Evolutionary conservation across 768 basidiomycete species (phyloP), one percentile per base, ranked within the genome.

Genomic region (Kwoniella dejecticola): DNA sequence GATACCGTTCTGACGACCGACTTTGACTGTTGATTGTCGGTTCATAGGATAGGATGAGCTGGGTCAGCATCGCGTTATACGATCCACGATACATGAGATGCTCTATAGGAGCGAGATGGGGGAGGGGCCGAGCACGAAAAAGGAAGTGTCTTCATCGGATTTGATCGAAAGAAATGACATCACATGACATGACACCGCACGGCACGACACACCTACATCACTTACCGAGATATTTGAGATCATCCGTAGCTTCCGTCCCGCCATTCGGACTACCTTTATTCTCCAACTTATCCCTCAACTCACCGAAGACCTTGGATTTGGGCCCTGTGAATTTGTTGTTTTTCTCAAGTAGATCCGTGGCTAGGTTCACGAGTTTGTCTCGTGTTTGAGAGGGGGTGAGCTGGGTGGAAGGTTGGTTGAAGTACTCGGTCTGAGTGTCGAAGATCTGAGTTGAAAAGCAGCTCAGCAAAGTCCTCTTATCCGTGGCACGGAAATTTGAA

Each of bases 151-250:
- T n/a, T n/a, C n/a, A n/a, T n/a, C n/a, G n/a, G n/a, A n/a, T n/a
- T n/a, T n/a, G n/a, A n/a, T n/a, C n/a, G n/a, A n/a, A n/a, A n/a
- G n/a, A n/a, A n/a, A n/a, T n/a, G n/a, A n/a, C n/a, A n/a, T n/a
- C n/a, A n/a, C n/a, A n/a, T n/a, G n/a, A n/a, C n/a, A n/a, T n/a
- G n/a, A n/a, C n/a, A n/a, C n/a, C n/a, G n/a, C n/a, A n/a, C n/a
- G n/a, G n/a, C n/a, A n/a, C n/a, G n/a, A n/a, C n/a, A n/a, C n/a
- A n/a, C n/a, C n/a, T n/a, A 29, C 24, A 31, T 17, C 12, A 81
- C 88, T 55, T 71, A 93, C 92, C 84, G n/a, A 85, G 87, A 74
- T 92, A 91, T 80, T 95, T 96, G 63, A 96, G 81, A 66, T 90
- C 89, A 62, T 90, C 87, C 0, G 90, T 91, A 24, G 91, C 88